Evolutionary conservation across 1,139 yeast species (phyloP).

Genomic region (Lodderomyces metapsilosis): DNA sequence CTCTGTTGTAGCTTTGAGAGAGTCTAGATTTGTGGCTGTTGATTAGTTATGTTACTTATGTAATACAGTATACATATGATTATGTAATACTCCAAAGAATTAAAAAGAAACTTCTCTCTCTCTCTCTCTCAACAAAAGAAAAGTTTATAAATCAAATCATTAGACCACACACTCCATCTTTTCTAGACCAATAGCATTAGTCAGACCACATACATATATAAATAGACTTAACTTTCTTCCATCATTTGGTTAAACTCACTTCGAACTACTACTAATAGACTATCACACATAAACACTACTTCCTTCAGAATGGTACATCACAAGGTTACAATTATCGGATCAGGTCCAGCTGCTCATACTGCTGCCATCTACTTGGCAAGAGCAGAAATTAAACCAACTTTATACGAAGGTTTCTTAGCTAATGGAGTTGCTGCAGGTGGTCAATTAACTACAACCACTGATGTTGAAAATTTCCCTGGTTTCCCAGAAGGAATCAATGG

Average conservation of each 20-base stretch:
- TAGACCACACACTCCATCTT: too few species aligned
- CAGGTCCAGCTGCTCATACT: slow-evolving; percentile 99
- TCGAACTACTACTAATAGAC: neutral
- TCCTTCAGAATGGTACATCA: slow-evolving; percentile 69
- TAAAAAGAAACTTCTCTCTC: too few species aligned
- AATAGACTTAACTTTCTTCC: too few species aligned
- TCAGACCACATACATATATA: too few species aligned
- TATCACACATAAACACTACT: neutral
- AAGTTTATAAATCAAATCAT: too few species aligned
- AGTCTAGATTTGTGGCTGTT: too few species aligned
- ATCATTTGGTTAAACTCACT: neutral
- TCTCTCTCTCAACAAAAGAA: too few species aligned
- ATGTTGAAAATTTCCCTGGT: slow-evolving; percentile 96
- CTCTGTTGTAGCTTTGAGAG: too few species aligned
- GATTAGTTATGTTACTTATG: too few species aligned
- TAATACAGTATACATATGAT: too few species aligned
- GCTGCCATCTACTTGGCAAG: slow-evolving; percentile 96
- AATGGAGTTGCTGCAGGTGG: slow-evolving; percentile 99
- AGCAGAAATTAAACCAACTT: slow-evolving; percentile 91
- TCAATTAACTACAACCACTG: slow-evolving; percentile 96
- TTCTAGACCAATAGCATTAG: too few species aligned
- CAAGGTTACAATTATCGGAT: slow-evolving; percentile 89
- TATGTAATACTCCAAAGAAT: too few species aligned
- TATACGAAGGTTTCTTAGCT: slow-evolving; percentile 96
- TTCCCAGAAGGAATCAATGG: slow-evolving; percentile 96